Conservation (phyloP, 805 yeast species). For the Yamadazyma laniorum region DNA sequence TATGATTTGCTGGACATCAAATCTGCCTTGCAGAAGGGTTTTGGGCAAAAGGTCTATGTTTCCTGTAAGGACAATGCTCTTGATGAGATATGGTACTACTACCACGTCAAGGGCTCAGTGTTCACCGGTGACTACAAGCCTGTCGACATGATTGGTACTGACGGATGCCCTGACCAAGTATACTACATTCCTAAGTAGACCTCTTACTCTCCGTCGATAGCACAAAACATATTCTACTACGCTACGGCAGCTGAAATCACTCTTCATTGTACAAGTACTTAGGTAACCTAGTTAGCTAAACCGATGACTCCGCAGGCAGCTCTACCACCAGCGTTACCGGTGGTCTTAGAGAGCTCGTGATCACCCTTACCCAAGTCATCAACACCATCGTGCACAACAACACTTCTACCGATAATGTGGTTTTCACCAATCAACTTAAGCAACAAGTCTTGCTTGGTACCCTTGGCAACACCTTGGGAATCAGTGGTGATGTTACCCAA, state of each 20-base stretch:
- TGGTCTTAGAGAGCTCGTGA: conserved; percentile 83
- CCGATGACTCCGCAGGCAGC: conserved; percentile 99
- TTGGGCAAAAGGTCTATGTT: conserved; percentile 57
- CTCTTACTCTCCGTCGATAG: too few species aligned
- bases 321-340: conserved; percentile 98
- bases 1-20: conserved; percentile 58
- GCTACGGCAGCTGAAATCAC: too few species aligned
- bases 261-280: too few species aligned
- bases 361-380: conserved; percentile 97
- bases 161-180: conserved; percentile 66
- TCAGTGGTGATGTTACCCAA: conserved; percentile 93
- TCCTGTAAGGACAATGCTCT: conserved; percentile 49
- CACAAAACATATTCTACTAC: too few species aligned
- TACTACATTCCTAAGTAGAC: conserved; percentile 21
- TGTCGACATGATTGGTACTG: conserved; percentile 53
- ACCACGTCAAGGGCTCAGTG: conserved; percentile 71
- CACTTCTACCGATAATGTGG: conserved; percentile 92
- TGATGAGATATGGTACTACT: conserved; percentile 78
- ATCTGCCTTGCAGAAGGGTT: conserved; percentile 48
- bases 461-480: conserved; percentile 86
- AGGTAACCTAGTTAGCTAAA: conserved; percentile 39
- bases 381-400: conserved; percentile 87
- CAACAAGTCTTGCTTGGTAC: conserved; percentile 72
- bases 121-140: conserved; percentile 59
- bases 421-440: conserved; percentile 82